Base-by-base conservation (phyloP, 129 eudicot species). In the Artemisia argyi region DNA sequence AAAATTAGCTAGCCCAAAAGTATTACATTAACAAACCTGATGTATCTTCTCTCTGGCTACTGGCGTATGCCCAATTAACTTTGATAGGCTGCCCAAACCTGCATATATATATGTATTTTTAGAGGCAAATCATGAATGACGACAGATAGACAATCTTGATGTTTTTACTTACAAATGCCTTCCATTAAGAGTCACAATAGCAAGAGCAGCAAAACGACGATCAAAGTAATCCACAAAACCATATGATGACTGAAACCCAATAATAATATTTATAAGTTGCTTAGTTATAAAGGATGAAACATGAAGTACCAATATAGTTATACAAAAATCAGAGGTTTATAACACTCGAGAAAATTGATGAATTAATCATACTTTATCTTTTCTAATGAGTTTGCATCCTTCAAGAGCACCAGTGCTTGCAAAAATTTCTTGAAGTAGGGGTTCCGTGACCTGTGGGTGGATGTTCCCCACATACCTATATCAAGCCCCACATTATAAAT, bases 181-280 rank as follows among this genome's bases (percentile, higher is more conserved):
- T 53, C 99, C 99, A 72, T 94, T 94, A 22, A 94, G 87, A 70
- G 99, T 82, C 74, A 94, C 91, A 60, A 94, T 94, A 53, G 99
- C 97, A 78, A 88, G 91, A 53, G 91, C 86, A 75, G 99, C 99
- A 79, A 91, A 88, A 81, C 95, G 84, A n/a, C 96, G 97, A 73
- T 95, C 99, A 80, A 80, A 88, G 78, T 95, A 95, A 66, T 95
- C 99, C 84, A 95, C 99, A 74, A 95, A 95, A 63, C 99, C 99
- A 61, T 86, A 95, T 50, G 99, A 95, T 22, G 97, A 90, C 99
- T 95, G 82, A 75, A 88, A 69, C 56, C 14, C 49, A 71, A 62
- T 2, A 46, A 46, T 18, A 18, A 17, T 11, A 44, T 19, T 11
- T 1, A 65, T 65, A 65, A 64, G 2, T 24, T 19, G 2, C 12